Evolutionary conservation across 1,284 basidiomycete genomes (phyloP).

Genomic region (Sanghuangporus baumii): DNA sequence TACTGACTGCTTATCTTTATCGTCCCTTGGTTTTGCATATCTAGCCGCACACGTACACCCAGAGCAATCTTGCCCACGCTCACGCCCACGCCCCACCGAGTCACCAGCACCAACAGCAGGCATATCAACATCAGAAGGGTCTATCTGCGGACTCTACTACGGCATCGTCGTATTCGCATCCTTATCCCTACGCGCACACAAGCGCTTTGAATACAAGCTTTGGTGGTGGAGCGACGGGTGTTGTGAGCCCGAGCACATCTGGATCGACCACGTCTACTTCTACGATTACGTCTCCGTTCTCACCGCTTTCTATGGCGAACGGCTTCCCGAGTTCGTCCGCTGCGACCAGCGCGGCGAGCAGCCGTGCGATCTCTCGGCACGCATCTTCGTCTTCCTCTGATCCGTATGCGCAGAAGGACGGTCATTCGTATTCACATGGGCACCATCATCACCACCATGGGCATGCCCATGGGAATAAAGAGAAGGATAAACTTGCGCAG

Average conservation of each 20-base stretch:
- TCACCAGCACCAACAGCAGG: neutral
- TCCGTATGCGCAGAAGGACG: conserved; percentile 4
- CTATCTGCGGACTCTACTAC: conserved; percentile 2
- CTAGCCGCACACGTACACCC: neutral
- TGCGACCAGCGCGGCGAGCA: conserved; percentile 9
- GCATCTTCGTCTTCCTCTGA: conserved; percentile 14
- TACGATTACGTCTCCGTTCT: conserved; percentile 3
- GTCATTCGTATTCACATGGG: neutral
- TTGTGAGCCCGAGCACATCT: conserved; percentile 5
- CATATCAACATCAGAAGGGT: conserved; percentile 10
- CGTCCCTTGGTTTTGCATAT: conserved; percentile 1
- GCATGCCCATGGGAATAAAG: neutral
- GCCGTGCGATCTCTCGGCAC: conserved; percentile 16
- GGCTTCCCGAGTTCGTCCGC: conserved; percentile 3
- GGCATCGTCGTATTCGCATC: neutral
- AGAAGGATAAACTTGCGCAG: conserved; percentile 10
- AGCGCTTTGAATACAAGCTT: neutral
- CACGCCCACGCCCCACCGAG: neutral
- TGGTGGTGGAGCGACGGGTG: neutral
- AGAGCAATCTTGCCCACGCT: neutral
- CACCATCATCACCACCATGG: neutral
- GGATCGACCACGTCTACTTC: conserved; percentile 2
- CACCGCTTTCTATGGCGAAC: conserved; percentile 7
- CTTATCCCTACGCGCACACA: conserved; percentile 2
- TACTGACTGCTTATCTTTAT: neutral